Conservation (phyloP, 148 eudicot species). For the Bassia scoparia region DNA sequence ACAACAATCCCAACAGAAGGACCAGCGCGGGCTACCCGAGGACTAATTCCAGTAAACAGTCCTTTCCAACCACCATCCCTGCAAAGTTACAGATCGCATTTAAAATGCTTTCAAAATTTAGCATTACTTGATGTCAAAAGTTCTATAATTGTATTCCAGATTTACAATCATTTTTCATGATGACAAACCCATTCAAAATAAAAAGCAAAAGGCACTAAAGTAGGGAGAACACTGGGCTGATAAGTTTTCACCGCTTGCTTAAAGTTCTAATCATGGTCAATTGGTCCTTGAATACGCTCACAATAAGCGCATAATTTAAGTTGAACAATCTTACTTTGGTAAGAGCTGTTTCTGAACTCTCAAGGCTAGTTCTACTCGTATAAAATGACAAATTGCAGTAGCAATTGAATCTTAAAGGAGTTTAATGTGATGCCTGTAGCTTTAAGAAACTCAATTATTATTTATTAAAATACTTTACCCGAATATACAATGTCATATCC, state of each 20-base stretch:
- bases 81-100: slow-evolving; percentile 16
- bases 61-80: slow-evolving; percentile 91
- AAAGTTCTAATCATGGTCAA: neutral
- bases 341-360: no score
- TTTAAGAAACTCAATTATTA: no score
- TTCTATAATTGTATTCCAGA: no score
- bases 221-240: neutral
- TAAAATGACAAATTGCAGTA: neutral
- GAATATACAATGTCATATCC: no score
- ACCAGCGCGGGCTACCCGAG: slow-evolving; percentile 89
- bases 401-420: neutral
- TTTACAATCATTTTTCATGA: no score
- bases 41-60: slow-evolving; percentile 70
- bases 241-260: neutral
- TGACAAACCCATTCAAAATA: neutral
- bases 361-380: neutral
- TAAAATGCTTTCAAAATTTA: neutral
- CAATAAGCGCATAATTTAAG: neutral
- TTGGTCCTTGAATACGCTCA: neutral
- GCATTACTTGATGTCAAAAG: no score
- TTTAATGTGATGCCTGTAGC: neutral
- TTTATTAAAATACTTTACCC: no score
- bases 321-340: no score
- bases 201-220: neutral
- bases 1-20: slow-evolving; percentile 93